A percentile compares a stretch with the other conserved stretches of the same genome.
Conservation (phyloP, 2,329 filamentous ascomycete species). For the Penicillium sp. region DNA sequence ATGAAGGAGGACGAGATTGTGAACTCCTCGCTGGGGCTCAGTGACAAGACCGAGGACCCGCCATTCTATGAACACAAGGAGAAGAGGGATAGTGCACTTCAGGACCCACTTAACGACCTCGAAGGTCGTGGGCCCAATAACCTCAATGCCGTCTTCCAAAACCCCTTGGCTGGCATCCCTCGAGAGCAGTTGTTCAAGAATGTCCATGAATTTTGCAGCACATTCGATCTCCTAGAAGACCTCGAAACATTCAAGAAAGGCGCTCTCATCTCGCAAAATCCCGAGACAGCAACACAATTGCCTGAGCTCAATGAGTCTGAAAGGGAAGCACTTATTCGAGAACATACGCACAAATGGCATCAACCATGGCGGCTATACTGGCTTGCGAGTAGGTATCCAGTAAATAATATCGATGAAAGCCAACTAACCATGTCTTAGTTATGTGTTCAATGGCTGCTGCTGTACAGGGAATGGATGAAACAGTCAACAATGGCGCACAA, state of each 20-base stretch:
- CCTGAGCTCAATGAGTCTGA: constrained; percentile 49
- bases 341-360: constrained; percentile 52
- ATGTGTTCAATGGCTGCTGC: constrained; percentile 57
- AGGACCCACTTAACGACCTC: constrained; percentile 27
- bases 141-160: constrained; percentile 48
- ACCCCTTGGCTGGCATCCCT: constrained; percentile 56
- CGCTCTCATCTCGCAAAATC: constrained; percentile 54
- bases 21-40: background rate
- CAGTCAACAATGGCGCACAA: constrained; percentile 50
- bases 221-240: constrained; percentile 51
- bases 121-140: constrained; percentile 24
- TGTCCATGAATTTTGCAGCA: constrained; percentile 55
- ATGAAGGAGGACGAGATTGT: constrained; percentile 9
- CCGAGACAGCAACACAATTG: constrained; percentile 50
- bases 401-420: no score
- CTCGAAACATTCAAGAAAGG: constrained; percentile 53
- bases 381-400: constrained; percentile 34
- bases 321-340: constrained; percentile 42
- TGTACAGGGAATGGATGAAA: constrained; percentile 56
- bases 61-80: constrained; percentile 9
- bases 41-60: constrained; percentile 5
- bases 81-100: constrained; percentile 9
- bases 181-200: constrained; percentile 54
- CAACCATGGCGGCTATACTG: constrained; percentile 53
- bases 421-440: constrained; percentile 26